Base-by-base conservation (phyloP, 345 rosid genomes). In the Pistacia integerrima region DNA sequence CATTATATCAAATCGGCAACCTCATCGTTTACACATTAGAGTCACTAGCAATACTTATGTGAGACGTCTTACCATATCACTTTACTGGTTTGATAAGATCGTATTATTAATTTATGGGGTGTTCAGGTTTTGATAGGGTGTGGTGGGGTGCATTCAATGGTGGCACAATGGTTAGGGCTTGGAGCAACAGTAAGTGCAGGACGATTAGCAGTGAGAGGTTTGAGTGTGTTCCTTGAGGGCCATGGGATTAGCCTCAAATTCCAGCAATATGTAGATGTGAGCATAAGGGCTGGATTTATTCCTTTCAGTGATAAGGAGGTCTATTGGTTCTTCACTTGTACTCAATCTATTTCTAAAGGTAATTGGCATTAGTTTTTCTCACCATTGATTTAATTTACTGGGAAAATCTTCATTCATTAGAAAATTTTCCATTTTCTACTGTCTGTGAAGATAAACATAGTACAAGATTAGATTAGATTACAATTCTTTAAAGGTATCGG, bases 51-150 rank as follows among this genome's bases (percentile, higher is more conserved):
- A 30, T 0, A 30, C 2, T 30, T 30, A 30, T 1, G 1, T 30
- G 33, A 30, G 33, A 30, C 33, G 1, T 30, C 33, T 30, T 1
- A 30, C 33, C 33, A 30, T 30, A 0, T 30, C 33, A 30, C 33
- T 2, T 30, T 30, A 30, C 33, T 30, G 33, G 1, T 30, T 30
- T 30, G 33, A 30, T 1, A 30, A 30, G 33, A 30, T 30, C 33
- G 33, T 30, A 30, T 30, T 30, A 30, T 30, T 30, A 30, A 30
- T 30, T 30, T 30, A 1, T 30, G 33, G 2, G 33, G 33, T 30
- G 33, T 30, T 22, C 62, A 84, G 87, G 77, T 77, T 61, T 58
- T 85, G 55, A 80, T 87, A 28, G 87, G 87, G 16, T 88, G 91
- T 35, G 87, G 80, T 33, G 89, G 91, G 46, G 60, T 80, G 55